Evolutionary conservation across 1,284 basidiomycete species (phyloP), one percentile per base, ranked within the genome.

Genomic region (Pseudozyma pruni): DNA sequence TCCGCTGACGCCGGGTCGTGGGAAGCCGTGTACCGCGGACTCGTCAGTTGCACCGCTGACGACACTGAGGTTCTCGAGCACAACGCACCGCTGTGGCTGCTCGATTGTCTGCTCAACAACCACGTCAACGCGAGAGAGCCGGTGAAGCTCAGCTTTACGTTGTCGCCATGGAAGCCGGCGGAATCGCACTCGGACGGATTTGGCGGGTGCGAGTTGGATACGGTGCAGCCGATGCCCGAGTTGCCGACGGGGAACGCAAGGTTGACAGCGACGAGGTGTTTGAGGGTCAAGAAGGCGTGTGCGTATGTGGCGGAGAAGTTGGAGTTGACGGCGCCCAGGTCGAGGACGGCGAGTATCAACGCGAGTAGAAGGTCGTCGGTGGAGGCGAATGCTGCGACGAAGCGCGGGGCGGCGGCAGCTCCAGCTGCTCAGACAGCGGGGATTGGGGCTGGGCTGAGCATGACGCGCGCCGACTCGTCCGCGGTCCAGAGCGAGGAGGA

Each of bases 231-330:
- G 16, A 52, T 67, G 46, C 64, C 61, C 9, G 53, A 62, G 22
- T 74, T 70, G 47, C 40, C 31, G 54, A 89, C 87, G 31, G 86
- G 90, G 16, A 91, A 94, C 76, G 90, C 90, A 0, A 90, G 94
- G 72, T 84, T 98, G 31, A 95, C 92, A 0, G 93, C 94, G 0
- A 93, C 89, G 72, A 87, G 91, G 40, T 90, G 90, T 78, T 85
- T 98, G 53, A 87, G 95, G 17, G 88, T 95, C 23, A 87, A 89
- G 51, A 97, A 97, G 83, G 87, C 96, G 14, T 87, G 89, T 1
- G 79, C 85, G 48, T 95, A 97, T 85, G 92, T 94, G 79, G 90
- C 90, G 78, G 93, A 96, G 72, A 94, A 94, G 81, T 85, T 95
- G 6, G 91, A 93, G 33, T 88, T 84, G 1, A 64, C 74, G 8